Evolutionary conservation across 192 early-diverging fungal species (phyloP), one percentile per base, ranked within the genome.

Genomic region (Entomortierella beljakovae): DNA sequence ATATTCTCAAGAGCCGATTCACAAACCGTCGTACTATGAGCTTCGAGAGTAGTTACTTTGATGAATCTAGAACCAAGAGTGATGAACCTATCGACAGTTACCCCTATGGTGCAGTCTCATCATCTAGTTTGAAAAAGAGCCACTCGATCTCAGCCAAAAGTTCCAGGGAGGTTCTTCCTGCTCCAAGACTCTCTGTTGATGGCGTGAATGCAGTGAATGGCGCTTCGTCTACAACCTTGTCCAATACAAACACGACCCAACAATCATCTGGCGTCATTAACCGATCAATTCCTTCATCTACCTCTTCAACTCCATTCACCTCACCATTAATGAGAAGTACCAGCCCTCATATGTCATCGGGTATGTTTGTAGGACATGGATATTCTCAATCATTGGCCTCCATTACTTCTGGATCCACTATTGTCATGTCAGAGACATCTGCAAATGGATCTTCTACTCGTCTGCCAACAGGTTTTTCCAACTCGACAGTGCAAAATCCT

Each of bases 21-120:
- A 16, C 49, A 26, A 70, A 70, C 66, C 46, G 68, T 18, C 29
- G 62, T 13, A 79, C 75, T 1, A 65, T 79, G 67, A 79, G 75
- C 50, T 70, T 79, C 51, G 75, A 79, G 25, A 70, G 50, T 26
- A 57, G 54, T 32, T 32, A 49, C 58, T 49, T 66, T 18, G 22
- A 56, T 15, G 29, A 5, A n/a, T n/a, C 40, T 25, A 52, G 23
- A 31, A 61, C 16, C 38, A 6, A 18, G 4, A 32, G 2, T 6
- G 33, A 26, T 53, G n/a, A n/a, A n/a, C n/a, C n/a, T n/a, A n/a
- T n/a, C n/a, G n/a, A n/a, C n/a, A n/a, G n/a, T n/a, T n/a, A n/a
- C n/a, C n/a, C n/a, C n/a, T n/a, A n/a, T n/a, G n/a, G n/a, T n/a
- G n/a, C n/a, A 40, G 33, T 13, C 57, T 38, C 23, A 0, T 11